Conservation (phyloP, 1,284 basidiomycete genomes). For the Anthracocystis panici-leucophaei region DNA sequence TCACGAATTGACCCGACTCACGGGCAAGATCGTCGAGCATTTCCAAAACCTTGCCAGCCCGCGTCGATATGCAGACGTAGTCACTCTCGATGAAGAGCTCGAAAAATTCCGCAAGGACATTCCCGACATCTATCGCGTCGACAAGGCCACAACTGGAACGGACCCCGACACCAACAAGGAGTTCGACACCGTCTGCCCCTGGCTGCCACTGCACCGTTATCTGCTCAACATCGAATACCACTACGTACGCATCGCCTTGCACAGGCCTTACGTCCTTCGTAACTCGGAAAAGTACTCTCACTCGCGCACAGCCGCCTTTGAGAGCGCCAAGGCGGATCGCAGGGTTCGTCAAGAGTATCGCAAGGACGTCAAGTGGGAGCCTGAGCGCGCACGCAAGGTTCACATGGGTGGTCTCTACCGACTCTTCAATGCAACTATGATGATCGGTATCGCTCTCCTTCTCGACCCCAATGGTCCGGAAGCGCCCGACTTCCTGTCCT, state of each 20-base stretch:
- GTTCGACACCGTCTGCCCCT: constrained; percentile 60
- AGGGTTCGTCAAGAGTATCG: constrained; percentile 60
- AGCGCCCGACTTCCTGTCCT: constrained; percentile 51
- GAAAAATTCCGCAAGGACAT: constrained; percentile 85
- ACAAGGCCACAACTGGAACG: constrained; percentile 74
- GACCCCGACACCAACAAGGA: constrained; percentile 51
- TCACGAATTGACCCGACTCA: constrained; percentile 83
- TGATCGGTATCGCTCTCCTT: constrained; percentile 65
- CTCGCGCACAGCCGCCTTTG: constrained; percentile 59
- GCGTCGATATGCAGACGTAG: constrained; percentile 86
- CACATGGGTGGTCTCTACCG: constrained; percentile 67
- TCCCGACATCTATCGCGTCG: constrained; percentile 80
- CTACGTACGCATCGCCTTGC: constrained; percentile 64
- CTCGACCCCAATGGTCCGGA: constrained; percentile 56
- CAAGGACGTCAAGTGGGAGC: constrained; percentile 60
- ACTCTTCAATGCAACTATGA: constrained; percentile 63
- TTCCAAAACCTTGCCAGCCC: constrained; percentile 85
- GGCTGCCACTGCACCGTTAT: constrained; percentile 62
- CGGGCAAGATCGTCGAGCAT: constrained; percentile 92
- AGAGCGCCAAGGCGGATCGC: constrained; percentile 59
- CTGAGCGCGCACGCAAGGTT: constrained; percentile 52
- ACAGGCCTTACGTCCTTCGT: constrained; percentile 63
- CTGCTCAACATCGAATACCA: constrained; percentile 65
- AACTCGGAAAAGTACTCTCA: constrained; percentile 61
- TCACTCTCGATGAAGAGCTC: constrained; percentile 85